phyloP scores from a whole-genome alignment of 169 alveolate genomes.

The Eimeria maxima region DNA sequence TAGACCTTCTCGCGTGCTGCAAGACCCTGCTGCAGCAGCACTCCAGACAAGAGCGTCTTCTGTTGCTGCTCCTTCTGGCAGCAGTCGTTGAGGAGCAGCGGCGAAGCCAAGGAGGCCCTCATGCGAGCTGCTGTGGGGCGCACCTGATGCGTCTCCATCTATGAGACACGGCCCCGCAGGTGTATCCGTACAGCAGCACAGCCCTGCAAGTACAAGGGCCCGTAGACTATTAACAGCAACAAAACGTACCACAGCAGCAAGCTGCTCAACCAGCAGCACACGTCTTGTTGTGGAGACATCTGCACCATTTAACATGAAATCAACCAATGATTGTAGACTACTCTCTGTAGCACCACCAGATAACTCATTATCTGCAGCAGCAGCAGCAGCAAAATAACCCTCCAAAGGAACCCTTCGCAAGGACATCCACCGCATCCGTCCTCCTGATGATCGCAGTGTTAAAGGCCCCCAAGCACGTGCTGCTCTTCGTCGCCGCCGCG shows the following conservation, averaged over 20 bases:
- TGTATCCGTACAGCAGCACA: slow-evolving; percentile 75
- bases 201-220: slow-evolving; percentile 88
- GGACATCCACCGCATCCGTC: background rate
- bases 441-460: background rate
- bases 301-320: slow-evolving; percentile 83
- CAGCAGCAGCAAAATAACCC: background rate
- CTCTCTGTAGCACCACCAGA: background rate
- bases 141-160: background rate
- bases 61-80: background rate
- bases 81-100: slow-evolving; percentile 32
- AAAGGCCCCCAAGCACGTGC: background rate
- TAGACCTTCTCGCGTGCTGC: background rate
- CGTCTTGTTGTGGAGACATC: slow-evolving; percentile 84
- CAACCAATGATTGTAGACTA: slow-evolving; percentile 34
- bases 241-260: slow-evolving; percentile 84
- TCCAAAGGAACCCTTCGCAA: background rate
- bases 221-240: slow-evolving; percentile 85
- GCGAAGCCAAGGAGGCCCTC: slow-evolving; percentile 4
- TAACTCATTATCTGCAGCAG: too few species aligned
- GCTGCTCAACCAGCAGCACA: slow-evolving; percentile 86
- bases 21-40: background rate
- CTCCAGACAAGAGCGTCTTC: too few species aligned
- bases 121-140: slow-evolving; percentile 9
- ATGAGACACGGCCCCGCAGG: slow-evolving; percentile 5
- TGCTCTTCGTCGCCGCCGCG: background rate